Conservation (phyloP, 176 grass and related monocot species). For the Carex littledalei region DNA sequence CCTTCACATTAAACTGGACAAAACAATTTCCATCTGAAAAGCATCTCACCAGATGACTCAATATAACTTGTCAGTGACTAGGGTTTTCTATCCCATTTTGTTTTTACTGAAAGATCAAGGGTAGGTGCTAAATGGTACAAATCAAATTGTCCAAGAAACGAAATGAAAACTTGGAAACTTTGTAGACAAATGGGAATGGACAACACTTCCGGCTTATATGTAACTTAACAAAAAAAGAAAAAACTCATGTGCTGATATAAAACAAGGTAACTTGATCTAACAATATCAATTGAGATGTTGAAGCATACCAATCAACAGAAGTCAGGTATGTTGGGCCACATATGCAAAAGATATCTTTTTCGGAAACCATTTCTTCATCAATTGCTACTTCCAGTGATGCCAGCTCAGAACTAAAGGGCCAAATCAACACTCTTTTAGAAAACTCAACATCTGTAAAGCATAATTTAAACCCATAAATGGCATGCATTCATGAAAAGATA, state of each 20-base stretch:
- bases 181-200: background rate
- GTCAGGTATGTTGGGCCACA: conserved; percentile 64
- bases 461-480: background rate
- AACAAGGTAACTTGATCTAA: conserved; percentile 5
- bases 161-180: background rate
- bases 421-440: background rate
- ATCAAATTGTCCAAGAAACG: background rate
- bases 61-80: background rate
- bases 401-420: no score
- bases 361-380: conserved; percentile 48
- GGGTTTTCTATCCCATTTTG: background rate
- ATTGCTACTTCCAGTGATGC: background rate
- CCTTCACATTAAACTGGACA: background rate
- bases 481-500: background rate
- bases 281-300: conserved; percentile 9
- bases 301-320: conserved; percentile 67
- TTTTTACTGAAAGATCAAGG: background rate
- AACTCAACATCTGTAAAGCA: background rate
- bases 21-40: background rate
- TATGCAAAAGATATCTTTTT: conserved; percentile 70
- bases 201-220: background rate
- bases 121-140: background rate
- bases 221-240: background rate
- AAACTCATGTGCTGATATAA: background rate
- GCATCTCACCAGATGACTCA: background rate